Percentiles rank a stretch among this genome's conserved stretches.
Conservation (phyloP, 805 yeast species). For the Isabelozyma rhagii region DNA sequence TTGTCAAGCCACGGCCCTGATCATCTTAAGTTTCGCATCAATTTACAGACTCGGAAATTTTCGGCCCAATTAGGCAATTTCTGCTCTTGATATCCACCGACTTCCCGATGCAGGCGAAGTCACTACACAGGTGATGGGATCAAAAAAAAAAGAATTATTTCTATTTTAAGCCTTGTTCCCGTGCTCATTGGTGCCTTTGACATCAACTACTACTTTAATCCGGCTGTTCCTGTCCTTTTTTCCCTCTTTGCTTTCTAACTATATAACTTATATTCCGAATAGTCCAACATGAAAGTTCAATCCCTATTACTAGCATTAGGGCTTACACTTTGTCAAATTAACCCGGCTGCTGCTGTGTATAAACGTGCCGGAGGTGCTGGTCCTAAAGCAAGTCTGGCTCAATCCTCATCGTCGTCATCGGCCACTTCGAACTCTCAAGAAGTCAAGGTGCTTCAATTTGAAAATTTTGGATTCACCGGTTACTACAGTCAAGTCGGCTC, state of each 20-base stretch:
- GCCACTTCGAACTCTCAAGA: background rate
- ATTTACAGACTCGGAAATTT: background rate
- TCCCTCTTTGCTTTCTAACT: background rate
- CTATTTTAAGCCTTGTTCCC: background rate
- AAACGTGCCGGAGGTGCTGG: background rate
- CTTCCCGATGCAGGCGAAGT: background rate
- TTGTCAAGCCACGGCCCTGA: too few relatives aligned
- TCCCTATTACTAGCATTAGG: background rate
- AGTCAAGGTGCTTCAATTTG: constrained; percentile 36
- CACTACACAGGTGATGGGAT: background rate
- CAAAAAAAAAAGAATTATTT: background rate
- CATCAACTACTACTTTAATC: background rate
- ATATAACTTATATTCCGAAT: background rate
- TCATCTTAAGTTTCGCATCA: background rate
- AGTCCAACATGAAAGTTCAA: background rate
- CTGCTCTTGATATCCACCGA: background rate
- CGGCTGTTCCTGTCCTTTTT: background rate
- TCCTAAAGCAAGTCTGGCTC: background rate
- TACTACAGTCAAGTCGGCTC: constrained; percentile 45
- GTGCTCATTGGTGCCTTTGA: background rate
- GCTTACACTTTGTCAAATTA: background rate
- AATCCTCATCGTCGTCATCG: background rate
- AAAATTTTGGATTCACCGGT: constrained; percentile 56
- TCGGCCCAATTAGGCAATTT: background rate
- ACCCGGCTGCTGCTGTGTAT: background rate